Percentiles rank a stretch among this genome's conserved stretches.
phyloP scores from a whole-genome alignment of 768 basidiomycete genomes.

The Macrolepiota fuliginosa region DNA sequence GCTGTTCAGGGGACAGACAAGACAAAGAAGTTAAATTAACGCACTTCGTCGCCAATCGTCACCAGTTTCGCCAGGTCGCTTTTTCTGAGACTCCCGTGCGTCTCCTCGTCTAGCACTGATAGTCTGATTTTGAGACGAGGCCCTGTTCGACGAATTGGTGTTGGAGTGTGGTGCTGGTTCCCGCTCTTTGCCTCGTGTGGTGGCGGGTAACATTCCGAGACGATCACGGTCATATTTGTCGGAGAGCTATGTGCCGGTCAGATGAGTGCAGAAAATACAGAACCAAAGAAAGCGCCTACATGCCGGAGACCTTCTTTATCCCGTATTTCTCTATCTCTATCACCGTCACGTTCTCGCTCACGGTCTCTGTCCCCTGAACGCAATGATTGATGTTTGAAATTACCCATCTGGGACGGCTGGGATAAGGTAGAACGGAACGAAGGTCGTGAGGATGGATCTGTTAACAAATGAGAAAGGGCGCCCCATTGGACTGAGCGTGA shows the following conservation, averaged over 20 bases:
- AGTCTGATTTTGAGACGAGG: slow-evolving; percentile 33
- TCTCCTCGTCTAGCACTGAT: slow-evolving; percentile 52
- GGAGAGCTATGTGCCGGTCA: slow-evolving; percentile 52
- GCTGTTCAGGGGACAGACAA: slow-evolving; percentile 14
- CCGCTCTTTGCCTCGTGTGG: slow-evolving; percentile 62
- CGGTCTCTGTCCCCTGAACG: slow-evolving; percentile 63
- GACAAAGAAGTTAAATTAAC: slow-evolving; percentile 21
- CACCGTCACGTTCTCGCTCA: slow-evolving; percentile 53
- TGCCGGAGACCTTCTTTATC: slow-evolving; percentile 79
- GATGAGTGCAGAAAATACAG: slow-evolving; percentile 4
- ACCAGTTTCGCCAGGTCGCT: slow-evolving; percentile 68
- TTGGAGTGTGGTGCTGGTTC: slow-evolving; percentile 62
- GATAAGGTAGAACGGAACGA: slow-evolving; percentile 70
- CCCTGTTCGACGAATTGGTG: slow-evolving; percentile 38
- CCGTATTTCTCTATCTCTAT: slow-evolving; percentile 44
- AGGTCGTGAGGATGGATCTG: slow-evolving; percentile 51
- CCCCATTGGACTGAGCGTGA: neutral
- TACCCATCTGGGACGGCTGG: slow-evolving; percentile 91
- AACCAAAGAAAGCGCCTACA: slow-evolving; percentile 39
- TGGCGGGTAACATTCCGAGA: slow-evolving; percentile 50
- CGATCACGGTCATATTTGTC: slow-evolving; percentile 88
- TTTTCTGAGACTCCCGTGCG: slow-evolving; percentile 57
- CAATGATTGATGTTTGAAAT: slow-evolving; percentile 85
- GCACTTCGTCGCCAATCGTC: slow-evolving; percentile 87
- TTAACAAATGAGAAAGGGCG: slow-evolving; percentile 24